Evolutionary conservation across 148 eudicot species (phyloP).

Genomic region (Spergularia bocconei): DNA sequence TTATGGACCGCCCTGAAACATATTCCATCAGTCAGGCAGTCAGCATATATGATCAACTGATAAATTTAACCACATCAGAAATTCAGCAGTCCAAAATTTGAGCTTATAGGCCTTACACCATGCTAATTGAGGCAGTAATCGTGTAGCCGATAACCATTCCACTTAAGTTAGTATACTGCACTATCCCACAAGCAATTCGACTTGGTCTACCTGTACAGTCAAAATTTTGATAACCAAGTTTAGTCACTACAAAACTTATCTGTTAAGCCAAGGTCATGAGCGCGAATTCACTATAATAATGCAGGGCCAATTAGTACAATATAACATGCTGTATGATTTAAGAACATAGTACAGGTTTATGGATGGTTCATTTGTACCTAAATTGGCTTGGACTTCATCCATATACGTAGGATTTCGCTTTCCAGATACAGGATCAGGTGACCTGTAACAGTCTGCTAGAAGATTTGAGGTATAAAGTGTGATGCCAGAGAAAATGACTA

Average conservation of each 20-base stretch:
- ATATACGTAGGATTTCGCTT: slow-evolving; percentile 55
- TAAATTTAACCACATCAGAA: background rate
- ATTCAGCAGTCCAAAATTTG: background rate
- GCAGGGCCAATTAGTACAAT: no score
- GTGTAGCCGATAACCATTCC: slow-evolving; percentile 74
- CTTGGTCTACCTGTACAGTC: slow-evolving; percentile 38
- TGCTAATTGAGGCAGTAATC: slow-evolving; percentile 71
- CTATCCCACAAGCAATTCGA: slow-evolving; percentile 50
- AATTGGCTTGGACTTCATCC: slow-evolving; percentile 46
- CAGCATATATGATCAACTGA: background rate
- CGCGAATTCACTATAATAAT: background rate
- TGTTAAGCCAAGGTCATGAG: background rate
- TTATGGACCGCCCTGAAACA: slow-evolving; percentile 62
- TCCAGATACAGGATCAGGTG: slow-evolving; percentile 48
- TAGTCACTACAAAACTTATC: no score
- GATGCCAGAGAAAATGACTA: slow-evolving; percentile 44
- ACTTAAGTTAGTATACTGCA: slow-evolving; percentile 52
- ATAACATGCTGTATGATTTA: no score
- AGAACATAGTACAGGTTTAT: background rate
- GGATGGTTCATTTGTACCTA: slow-evolving; percentile 34
- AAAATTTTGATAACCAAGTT: background rate
- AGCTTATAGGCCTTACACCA: slow-evolving; percentile 54
- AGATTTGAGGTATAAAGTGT: slow-evolving; percentile 56
- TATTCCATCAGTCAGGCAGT: background rate
- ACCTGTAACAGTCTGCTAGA: slow-evolving; percentile 64